Evolutionary conservation across 139 green algal species (phyloP).

Genomic region (Ulvella scutata): DNA sequence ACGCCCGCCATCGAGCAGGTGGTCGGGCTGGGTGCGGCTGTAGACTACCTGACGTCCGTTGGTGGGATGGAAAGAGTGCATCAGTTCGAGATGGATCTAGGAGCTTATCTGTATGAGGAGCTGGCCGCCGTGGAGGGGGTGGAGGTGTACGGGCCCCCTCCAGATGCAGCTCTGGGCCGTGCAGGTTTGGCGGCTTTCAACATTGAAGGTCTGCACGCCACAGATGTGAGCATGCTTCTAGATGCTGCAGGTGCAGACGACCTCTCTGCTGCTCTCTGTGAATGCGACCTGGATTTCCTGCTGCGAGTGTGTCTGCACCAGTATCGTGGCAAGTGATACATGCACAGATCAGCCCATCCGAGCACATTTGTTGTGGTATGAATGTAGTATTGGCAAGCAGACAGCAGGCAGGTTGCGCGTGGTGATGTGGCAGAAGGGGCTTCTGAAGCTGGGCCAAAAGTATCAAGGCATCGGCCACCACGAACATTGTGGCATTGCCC

Average conservation of each 20-base stretch:
- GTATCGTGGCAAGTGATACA: background rate
- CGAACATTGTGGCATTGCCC: too few relatives aligned
- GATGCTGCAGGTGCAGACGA: slow-evolving; percentile 56
- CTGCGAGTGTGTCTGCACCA: background rate
- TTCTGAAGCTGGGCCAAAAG: too few relatives aligned
- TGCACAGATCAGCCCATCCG: background rate
- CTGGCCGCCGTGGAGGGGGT: slow-evolving; percentile 47
- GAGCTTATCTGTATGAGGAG: slow-evolving; percentile 60
- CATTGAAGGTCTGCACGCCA: slow-evolving; percentile 85
- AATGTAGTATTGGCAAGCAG: background rate
- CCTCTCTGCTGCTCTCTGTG: too few relatives aligned
- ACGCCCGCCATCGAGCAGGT: slow-evolving; percentile 88
- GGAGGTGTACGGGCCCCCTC: slow-evolving; percentile 75
- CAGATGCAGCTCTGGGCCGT: slow-evolving; percentile 19
- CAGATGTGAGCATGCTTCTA: slow-evolving; percentile 85
- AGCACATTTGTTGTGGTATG: background rate
- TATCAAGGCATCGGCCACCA: too few relatives aligned
- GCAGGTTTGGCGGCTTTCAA: slow-evolving; percentile 89
- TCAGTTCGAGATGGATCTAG: slow-evolving; percentile 63
- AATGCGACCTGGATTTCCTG: too few relatives aligned
- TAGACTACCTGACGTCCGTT: slow-evolving; percentile 7
- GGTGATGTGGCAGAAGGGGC: too few relatives aligned
- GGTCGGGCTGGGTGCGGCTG: slow-evolving; percentile 35
- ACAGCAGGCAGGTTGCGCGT: too few relatives aligned
- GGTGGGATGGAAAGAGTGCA: slow-evolving; percentile 66